Percentiles rank a stretch among this genome's conserved stretches.
phyloP scores from a whole-genome alignment of 768 basidiomycete species.

The Pisolithus tinctorius region DNA sequence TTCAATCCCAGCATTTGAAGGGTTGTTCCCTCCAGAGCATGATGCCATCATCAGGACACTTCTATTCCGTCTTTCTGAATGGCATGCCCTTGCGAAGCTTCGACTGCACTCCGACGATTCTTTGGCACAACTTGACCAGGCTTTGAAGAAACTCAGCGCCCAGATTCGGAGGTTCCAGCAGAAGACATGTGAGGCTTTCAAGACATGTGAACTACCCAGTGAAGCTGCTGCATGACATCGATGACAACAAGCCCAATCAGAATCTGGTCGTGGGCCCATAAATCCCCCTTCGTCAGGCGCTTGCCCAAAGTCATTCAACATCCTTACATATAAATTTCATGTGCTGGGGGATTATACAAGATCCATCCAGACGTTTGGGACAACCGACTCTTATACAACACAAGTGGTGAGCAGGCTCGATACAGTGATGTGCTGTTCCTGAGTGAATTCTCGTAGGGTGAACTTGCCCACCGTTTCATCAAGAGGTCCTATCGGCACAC shows the following conservation, averaged over 20 bases:
- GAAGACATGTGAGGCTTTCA: neutral
- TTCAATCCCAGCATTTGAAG: slow-evolving; percentile 34
- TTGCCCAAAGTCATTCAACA: slow-evolving; percentile 13
- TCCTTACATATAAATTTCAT: slow-evolving; percentile 26
- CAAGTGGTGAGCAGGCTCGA: too few relatives aligned
- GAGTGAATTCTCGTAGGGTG: too few relatives aligned
- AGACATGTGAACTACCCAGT: slow-evolving; percentile 15
- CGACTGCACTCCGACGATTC: neutral
- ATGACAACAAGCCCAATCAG: neutral
- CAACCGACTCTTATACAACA: too few relatives aligned
- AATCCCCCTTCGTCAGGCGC: too few relatives aligned
- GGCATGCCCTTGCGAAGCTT: slow-evolving; percentile 10
- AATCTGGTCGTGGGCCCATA: too few relatives aligned
- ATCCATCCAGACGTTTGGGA: too few relatives aligned
- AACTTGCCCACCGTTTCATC: too few relatives aligned
- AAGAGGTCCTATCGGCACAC: too few relatives aligned
- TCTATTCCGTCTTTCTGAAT: slow-evolving; percentile 12
- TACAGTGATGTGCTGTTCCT: too few relatives aligned
- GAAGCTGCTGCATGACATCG: slow-evolving; percentile 14
- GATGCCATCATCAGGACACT: slow-evolving; percentile 17
- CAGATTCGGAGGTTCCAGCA: neutral
- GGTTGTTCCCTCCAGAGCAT: slow-evolving; percentile 24
- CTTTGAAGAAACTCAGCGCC: too few relatives aligned
- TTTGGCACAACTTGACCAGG: neutral
- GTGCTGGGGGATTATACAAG: slow-evolving; percentile 21